A percentile compares a stretch with the other conserved stretches of the same genome.
Evolutionary conservation across 225 moss, liverwort and hornwort genomes (phyloP).

Genomic region (Polytrichum commune): DNA sequence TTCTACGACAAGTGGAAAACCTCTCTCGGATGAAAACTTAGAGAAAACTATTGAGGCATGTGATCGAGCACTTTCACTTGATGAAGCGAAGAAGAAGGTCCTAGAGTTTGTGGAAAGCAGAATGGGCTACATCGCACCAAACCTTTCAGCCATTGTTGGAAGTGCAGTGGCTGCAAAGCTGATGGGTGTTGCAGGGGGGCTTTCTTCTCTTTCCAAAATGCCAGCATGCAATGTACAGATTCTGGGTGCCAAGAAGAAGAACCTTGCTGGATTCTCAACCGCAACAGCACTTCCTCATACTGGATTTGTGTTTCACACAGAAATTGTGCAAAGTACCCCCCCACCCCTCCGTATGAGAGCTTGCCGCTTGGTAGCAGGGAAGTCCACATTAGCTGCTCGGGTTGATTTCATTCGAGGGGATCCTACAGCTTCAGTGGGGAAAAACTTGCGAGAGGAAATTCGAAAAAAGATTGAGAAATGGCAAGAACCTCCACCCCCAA

Average conservation of each 20-base stretch:
- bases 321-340: conserved; percentile 95
- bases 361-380: conserved; percentile 85
- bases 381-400: conserved; percentile 84
- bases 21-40: conserved; percentile 78
- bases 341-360: conserved; percentile 81
- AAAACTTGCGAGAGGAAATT: conserved; percentile 73
- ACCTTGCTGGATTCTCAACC: conserved; percentile 87
- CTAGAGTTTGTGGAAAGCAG: conserved; percentile 94
- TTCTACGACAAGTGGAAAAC: conserved; percentile 94
- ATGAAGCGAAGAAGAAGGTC: conserved; percentile 95
- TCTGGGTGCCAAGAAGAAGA: conserved; percentile 86
- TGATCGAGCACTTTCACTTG: conserved; percentile 80
- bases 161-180: conserved; percentile 97
- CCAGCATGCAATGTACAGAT: conserved; percentile 95
- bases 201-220: conserved; percentile 85
- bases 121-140: conserved; percentile 97
- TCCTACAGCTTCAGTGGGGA: conserved; percentile 74
- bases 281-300: conserved; percentile 86
- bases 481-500: conserved; percentile 97
- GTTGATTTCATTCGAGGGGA: conserved; percentile 88
- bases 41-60: conserved; percentile 83
- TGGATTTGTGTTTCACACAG: conserved; percentile 91
- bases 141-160: conserved; percentile 88
- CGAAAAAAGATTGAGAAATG: conserved; percentile 98
- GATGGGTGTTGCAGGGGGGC: conserved; percentile 95